Evolutionary conservation across 306 rosid species (phyloP).

Genomic region (Corylus avellana): DNA sequence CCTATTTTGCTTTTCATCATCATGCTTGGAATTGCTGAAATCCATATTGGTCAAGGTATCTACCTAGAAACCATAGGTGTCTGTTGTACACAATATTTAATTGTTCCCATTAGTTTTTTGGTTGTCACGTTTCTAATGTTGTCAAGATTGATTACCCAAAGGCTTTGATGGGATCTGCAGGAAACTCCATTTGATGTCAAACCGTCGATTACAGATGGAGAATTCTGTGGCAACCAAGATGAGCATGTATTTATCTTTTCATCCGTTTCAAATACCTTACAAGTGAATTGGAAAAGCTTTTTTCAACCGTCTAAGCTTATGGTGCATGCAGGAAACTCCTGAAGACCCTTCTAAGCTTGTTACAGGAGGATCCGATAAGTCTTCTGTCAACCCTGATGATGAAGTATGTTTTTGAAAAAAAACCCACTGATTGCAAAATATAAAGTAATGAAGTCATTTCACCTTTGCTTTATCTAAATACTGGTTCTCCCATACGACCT

Average conservation of each 20-base stretch:
- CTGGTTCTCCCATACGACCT: background rate
- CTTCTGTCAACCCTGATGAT: conserved; percentile 49
- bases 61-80: background rate
- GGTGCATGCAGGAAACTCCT: conserved; percentile 55
- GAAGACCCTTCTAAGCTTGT: conserved; percentile 53
- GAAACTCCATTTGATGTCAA: conserved; percentile 71
- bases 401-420: conserved; percentile 46
- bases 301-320: conserved; percentile 24
- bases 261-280: conserved; percentile 22
- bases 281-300: conserved; percentile 19
- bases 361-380: conserved; percentile 52
- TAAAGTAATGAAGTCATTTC: background rate
- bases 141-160: conserved; percentile 9
- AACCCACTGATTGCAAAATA: background rate
- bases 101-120: conserved; percentile 3
- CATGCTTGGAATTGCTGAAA: conserved; percentile 1
- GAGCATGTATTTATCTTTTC: conserved; percentile 50
- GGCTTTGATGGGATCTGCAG: conserved; percentile 50
- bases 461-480: background rate
- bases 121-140: conserved; percentile 8
- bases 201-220: conserved; percentile 59
- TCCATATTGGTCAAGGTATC: background rate
- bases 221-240: conserved; percentile 53
- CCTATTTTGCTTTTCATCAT: background rate
- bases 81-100: background rate